Evolutionary conservation across 805 yeast genomes (phyloP).

Genomic region (Sugiyamaella americana): DNA sequence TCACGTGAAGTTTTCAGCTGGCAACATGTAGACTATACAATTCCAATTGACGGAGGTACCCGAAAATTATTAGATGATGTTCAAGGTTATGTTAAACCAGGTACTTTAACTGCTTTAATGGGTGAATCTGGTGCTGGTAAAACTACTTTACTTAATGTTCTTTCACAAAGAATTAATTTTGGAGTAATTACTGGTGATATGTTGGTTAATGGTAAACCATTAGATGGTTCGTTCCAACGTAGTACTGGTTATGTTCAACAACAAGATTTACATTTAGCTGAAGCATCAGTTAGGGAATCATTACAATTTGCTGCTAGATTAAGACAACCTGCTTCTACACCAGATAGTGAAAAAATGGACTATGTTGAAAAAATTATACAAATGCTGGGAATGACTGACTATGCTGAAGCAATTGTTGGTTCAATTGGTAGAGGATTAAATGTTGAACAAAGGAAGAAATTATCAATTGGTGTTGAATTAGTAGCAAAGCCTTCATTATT

Average conservation of each 20-base stretch:
- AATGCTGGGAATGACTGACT: constrained; percentile 60
- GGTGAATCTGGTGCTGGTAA: constrained; percentile 89
- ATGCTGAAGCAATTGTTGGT: constrained; percentile 78
- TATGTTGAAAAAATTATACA: constrained; percentile 66
- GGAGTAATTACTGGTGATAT: constrained; percentile 70
- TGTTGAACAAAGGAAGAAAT: constrained; percentile 42
- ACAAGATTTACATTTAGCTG: constrained; percentile 67
- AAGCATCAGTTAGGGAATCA: constrained; percentile 70
- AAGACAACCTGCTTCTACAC: constrained; percentile 58
- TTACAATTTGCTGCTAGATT: constrained; percentile 63
- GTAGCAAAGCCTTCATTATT: constrained; percentile 63
- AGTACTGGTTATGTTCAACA: constrained; percentile 79
- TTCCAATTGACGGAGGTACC: constrained; percentile 38
- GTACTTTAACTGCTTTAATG: constrained; percentile 76
- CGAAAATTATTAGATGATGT: constrained; percentile 42
- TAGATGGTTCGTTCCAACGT: constrained; percentile 57
- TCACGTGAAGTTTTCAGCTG: constrained; percentile 51
- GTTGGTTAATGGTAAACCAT: constrained; percentile 61
- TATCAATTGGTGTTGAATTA: constrained; percentile 66
- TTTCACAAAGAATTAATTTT: constrained; percentile 62
- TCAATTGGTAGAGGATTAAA: constrained; percentile 61
- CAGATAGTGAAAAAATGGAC: constrained; percentile 52
- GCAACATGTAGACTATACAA: constrained; percentile 54
- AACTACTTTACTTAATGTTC: constrained; percentile 66
- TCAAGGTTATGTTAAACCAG: constrained; percentile 74